Percentiles rank a stretch among this genome's conserved stretches.
Evolutionary conservation across 371 early-diverging fungal genomes (phyloP).

Genomic region (Mucor mucedo): DNA sequence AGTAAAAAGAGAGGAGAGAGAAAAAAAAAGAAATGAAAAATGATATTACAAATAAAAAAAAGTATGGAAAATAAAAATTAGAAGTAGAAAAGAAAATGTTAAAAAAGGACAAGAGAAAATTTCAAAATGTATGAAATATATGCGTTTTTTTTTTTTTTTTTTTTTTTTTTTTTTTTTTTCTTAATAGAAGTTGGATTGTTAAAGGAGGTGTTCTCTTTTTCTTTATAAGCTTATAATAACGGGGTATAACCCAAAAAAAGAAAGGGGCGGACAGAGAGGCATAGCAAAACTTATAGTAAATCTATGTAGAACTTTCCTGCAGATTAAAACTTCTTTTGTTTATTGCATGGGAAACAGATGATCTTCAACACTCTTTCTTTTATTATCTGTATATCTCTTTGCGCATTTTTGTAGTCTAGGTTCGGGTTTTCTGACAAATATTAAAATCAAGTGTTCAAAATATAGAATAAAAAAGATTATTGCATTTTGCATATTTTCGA

Average conservation of each 20-base stretch:
- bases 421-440: background rate
- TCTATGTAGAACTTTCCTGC: slow-evolving; percentile 35
- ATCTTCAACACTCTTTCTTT: slow-evolving; percentile 9
- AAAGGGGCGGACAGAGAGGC: slow-evolving; percentile 1
- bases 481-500: slow-evolving; percentile 22
- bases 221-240: slow-evolving; percentile 4
- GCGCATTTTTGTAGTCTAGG: slow-evolving; percentile 1
- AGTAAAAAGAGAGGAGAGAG: background rate
- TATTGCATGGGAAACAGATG: slow-evolving; percentile 28
- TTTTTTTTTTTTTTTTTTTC: slow-evolving; percentile 11
- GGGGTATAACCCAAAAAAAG: background rate
- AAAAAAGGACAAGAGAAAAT: slow-evolving; percentile 8
- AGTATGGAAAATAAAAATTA: background rate
- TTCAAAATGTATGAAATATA: slow-evolving; percentile 8
- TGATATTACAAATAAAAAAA: slow-evolving; percentile 3
- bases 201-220: slow-evolving; percentile 12
- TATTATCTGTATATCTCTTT: background rate
- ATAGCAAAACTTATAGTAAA: slow-evolving; percentile 8
- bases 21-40: slow-evolving; percentile 10
- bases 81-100: background rate
- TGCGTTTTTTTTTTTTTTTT: slow-evolving; percentile 9
- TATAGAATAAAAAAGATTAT: background rate
- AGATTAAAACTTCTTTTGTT: slow-evolving; percentile 23
- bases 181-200: slow-evolving; percentile 5
- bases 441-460: slow-evolving; percentile 1